Conservation (phyloP, 345 rosid species). For the Lumnitzera racemosa region DNA sequence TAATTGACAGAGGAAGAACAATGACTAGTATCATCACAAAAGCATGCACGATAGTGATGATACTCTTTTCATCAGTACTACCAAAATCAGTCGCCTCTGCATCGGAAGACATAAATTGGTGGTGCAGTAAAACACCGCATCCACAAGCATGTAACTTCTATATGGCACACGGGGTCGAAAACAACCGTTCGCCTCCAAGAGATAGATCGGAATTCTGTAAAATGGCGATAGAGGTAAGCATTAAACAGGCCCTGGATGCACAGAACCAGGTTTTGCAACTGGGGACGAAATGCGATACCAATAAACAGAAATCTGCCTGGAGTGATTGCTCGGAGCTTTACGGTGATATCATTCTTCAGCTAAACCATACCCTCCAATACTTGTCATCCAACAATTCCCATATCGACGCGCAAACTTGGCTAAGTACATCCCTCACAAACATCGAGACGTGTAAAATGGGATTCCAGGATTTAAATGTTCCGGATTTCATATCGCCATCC, state of each 20-base stretch:
- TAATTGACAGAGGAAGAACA: no score
- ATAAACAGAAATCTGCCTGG: slow-evolving; percentile 13
- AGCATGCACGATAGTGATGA: no score
- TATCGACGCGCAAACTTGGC: slow-evolving; percentile 39
- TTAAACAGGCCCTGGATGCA: slow-evolving; percentile 21
- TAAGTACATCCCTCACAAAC: slow-evolving; percentile 35
- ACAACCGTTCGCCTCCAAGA: slow-evolving; percentile 7
- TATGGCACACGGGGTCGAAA: slow-evolving; percentile 11
- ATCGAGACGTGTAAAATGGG: slow-evolving; percentile 28
- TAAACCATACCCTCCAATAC: slow-evolving; percentile 17
- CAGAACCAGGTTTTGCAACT: slow-evolving; percentile 17
- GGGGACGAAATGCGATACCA: slow-evolving; percentile 17
- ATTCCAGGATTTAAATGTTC: slow-evolving; percentile 18
- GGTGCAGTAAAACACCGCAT: slow-evolving; percentile 35
- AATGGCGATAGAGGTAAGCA: slow-evolving; percentile 18
- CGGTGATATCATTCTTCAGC: slow-evolving; percentile 13
- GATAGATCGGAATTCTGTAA: slow-evolving; percentile 16
- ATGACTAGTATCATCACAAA: no score
- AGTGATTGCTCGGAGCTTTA: slow-evolving; percentile 13
- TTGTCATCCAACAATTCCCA: slow-evolving; percentile 6
- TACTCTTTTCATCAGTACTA: background rate
- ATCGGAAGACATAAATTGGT: slow-evolving; percentile 8
- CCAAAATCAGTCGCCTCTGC: background rate
- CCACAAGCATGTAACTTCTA: slow-evolving; percentile 31
- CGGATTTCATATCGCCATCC: slow-evolving; percentile 19